phyloP scores from a whole-genome alignment of 2,329 filamentous ascomycete species.

The Cladosporium sp. region DNA sequence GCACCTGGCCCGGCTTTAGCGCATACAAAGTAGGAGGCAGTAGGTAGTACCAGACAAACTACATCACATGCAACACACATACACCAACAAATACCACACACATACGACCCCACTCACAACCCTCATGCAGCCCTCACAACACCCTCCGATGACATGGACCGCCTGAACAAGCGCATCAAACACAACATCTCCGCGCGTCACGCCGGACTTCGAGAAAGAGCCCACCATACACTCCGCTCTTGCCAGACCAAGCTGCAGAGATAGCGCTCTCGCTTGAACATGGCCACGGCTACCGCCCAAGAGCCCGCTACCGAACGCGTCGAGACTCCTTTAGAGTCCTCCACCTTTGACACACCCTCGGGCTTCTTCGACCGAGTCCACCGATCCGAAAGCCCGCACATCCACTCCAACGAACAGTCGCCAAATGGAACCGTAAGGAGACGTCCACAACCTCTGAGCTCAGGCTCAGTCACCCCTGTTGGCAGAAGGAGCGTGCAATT shows the following conservation, averaged over 20 bases:
- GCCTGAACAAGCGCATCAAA: background rate
- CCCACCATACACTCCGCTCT: conserved; percentile 3
- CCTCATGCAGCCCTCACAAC: background rate
- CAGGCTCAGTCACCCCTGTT: conserved; percentile 5
- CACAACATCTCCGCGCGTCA: background rate
- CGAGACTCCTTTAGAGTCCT: background rate
- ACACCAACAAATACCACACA: background rate
- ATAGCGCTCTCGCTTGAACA: conserved; percentile 15
- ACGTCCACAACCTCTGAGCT: conserved; percentile 10
- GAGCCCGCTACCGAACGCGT: conserved; percentile 12
- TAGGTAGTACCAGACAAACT: background rate
- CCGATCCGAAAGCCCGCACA: conserved; percentile 1
- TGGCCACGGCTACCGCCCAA: conserved; percentile 9
- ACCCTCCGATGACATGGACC: conserved; percentile 4
- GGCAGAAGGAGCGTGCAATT: conserved; percentile 33
- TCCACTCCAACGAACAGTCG: conserved; percentile 6
- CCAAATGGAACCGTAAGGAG: conserved; percentile 10
- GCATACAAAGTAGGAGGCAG: background rate
- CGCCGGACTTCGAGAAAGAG: conserved; percentile 5
- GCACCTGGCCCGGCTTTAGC: background rate
- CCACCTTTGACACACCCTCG: background rate
- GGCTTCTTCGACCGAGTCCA: conserved; percentile 15
- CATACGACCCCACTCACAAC: background rate
- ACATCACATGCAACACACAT: background rate
- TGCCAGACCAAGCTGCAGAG: conserved; percentile 14